Percentiles rank a stretch among this genome's conserved stretches.
Conservation (phyloP, 1,139 yeast genomes). For the Kurtzmaniella quercitrusa region DNA sequence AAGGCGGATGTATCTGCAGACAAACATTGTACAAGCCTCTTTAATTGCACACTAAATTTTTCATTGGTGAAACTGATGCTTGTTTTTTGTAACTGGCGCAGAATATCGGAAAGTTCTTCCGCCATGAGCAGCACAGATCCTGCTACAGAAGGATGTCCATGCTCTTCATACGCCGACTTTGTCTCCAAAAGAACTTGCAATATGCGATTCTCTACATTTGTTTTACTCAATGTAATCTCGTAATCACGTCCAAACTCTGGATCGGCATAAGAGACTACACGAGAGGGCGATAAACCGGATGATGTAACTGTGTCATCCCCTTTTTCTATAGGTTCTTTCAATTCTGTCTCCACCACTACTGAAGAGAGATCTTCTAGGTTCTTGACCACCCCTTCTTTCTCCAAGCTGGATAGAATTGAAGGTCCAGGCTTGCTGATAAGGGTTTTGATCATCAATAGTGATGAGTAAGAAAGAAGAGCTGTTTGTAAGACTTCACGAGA, state of each 20-base stretch:
- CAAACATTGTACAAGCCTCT: neutral
- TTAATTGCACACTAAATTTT: neutral
- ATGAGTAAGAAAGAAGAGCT: slow-evolving; percentile 6
- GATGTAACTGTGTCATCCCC: neutral
- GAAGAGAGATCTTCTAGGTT: slow-evolving; percentile 35
- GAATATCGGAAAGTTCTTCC: neutral
- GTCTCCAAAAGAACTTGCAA: neutral
- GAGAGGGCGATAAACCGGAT: neutral
- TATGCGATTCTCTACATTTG: neutral
- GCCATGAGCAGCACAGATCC: neutral
- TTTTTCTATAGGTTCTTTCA: neutral
- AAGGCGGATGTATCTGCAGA: slow-evolving; percentile 54
- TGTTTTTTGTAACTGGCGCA: neutral
- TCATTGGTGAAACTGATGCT: neutral
- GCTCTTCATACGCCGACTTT: neutral
- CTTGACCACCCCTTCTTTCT: slow-evolving; percentile 67
- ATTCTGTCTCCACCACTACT: neutral
- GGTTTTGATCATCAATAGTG: slow-evolving; percentile 21
- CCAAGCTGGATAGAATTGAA: slow-evolving; percentile 46
- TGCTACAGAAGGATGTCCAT: neutral
- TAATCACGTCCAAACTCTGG: neutral
- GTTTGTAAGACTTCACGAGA: slow-evolving; percentile 14
- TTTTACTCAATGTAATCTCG: neutral
- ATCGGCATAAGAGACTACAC: neutral
- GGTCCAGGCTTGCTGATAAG: slow-evolving; percentile 45